Evolutionary conservation across 2,329 filamentous ascomycete species (phyloP).

Genomic region (Trichophyton rubrum): DNA sequence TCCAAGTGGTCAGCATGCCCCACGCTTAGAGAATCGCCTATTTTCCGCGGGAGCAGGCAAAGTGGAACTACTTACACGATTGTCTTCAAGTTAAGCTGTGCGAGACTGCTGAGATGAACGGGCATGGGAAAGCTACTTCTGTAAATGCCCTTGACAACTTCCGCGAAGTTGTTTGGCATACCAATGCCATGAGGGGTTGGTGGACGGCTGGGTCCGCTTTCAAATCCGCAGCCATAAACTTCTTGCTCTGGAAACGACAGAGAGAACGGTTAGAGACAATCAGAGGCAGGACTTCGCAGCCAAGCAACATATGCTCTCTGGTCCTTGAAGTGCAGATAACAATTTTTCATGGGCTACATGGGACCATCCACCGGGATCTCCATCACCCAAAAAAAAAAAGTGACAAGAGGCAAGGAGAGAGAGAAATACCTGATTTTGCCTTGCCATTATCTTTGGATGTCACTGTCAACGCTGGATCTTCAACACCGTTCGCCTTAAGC

Average conservation of each 20-base stretch:
- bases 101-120: conserved; percentile 58
- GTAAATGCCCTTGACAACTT: conserved; percentile 62
- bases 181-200: conserved; percentile 23
- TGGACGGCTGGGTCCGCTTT: conserved; percentile 17
- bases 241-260: conserved; percentile 6
- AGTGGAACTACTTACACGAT: conserved; percentile 50
- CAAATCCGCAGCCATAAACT: conserved; percentile 10
- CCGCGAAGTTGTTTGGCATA: conserved; percentile 61
- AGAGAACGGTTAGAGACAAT: conserved; percentile 1
- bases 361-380: background rate
- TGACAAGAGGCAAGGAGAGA: background rate
- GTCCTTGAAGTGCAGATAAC: background rate
- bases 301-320: background rate
- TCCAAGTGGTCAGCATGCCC: conserved; percentile 4
- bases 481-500: background rate
- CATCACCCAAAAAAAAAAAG: background rate
- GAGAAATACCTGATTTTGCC: conserved; percentile 1
- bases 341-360: background rate
- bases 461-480: background rate
- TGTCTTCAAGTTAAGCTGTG: conserved; percentile 58
- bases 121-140: conserved; percentile 67
- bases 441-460: background rate
- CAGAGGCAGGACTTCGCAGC: conserved; percentile 2
- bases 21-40: background rate
- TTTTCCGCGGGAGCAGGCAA: background rate